Base-by-base conservation (phyloP, 495 filamentous ascomycete species). In the Penicillium macrosclerotiorum region DNA sequence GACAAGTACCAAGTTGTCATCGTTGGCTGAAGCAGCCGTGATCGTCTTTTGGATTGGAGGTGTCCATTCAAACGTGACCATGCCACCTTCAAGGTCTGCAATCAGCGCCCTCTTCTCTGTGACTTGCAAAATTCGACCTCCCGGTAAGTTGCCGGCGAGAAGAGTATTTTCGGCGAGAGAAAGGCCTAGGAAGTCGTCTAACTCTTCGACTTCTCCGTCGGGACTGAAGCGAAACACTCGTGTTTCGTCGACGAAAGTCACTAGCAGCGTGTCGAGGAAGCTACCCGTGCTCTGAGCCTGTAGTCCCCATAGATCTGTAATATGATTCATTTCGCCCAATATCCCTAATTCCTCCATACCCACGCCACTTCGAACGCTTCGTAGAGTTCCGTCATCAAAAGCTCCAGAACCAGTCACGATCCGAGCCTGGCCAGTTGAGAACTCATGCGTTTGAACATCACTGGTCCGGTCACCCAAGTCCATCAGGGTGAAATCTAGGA, bases 401-500 rank as follows among this genome's bases (percentile, higher is more conserved):
- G 86, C 90, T 19, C 93, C 93, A 30, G 91, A 95, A 6, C 88
- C 91, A 2, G 92, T 88, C 7, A 99, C 89, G 43, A 99, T 85
- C 22, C 94, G 79, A 42, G 93, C 91, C 68, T 97, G 94, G 1
- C 94, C 94, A 4, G 92, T 95, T 0, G 90, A 96, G 40, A 83
- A 96, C 58, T 94, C 90, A 52, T 93, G 94, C 0, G 79, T 83
- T 27, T 88, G 81, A 19, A 81, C 82, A 47, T 92, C 88, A 34
- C 81, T 82, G 38, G 83, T 79, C 19, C 89, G 78, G 49, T 85
- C 91, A 0, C 91, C 90, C 73, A 96, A 84, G 59, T 97, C 92
- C 87, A 97, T 94, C 8, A 97, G 80, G 4, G 85, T 85, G 41
- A 97, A 95, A 57, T 99, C 93, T 11, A 96, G 64, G 32, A 97